Percentiles rank a stretch among this genome's conserved stretches.
phyloP scores from a whole-genome alignment of 257 asterid genomes.

The Henckelia pumila region DNA sequence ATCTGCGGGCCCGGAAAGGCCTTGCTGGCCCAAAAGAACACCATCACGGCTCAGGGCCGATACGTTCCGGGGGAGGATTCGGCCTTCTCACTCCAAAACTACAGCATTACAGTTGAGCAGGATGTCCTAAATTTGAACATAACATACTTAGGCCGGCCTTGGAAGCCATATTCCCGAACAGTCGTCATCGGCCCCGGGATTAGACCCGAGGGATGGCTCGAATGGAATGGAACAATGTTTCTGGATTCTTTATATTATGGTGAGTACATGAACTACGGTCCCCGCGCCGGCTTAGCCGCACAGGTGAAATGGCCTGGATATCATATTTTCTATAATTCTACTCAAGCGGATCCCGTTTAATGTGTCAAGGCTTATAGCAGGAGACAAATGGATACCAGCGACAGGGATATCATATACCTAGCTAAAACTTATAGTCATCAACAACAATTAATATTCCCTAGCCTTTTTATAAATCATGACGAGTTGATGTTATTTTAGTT shows the following conservation, averaged over 20 bases:
- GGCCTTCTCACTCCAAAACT: conserved; percentile 61
- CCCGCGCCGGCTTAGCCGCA: conserved; percentile 43
- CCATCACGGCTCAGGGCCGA: conserved; percentile 70
- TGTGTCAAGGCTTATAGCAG: conserved; percentile 27
- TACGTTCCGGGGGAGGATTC: conserved; percentile 32
- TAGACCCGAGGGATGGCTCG: conserved; percentile 60
- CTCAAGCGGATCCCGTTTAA: conserved; percentile 42
- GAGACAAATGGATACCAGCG: background rate
- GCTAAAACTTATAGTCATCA: too few relatives aligned
- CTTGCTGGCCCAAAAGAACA: conserved; percentile 54
- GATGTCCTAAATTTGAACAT: conserved; percentile 33
- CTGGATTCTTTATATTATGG: conserved; percentile 45
- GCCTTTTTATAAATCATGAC: too few relatives aligned
- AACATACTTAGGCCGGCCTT: conserved; percentile 66
- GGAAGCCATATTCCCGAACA: conserved; percentile 57
- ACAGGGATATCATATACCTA: too few relatives aligned
- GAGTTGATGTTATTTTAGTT: too few relatives aligned
- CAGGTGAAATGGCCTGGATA: conserved; percentile 71
- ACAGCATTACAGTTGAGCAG: conserved; percentile 42
- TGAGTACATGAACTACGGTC: conserved; percentile 57
- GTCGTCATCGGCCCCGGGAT: conserved; percentile 42
- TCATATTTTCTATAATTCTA: conserved; percentile 34
- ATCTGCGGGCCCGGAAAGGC: conserved; percentile 71
- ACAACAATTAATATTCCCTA: too few relatives aligned
- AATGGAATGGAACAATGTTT: conserved; percentile 48